A percentile compares a stretch with the other conserved stretches of the same genome.
Evolutionary conservation across 2,329 filamentous ascomycete species (phyloP).

Genomic region (Ilyonectria destructans): DNA sequence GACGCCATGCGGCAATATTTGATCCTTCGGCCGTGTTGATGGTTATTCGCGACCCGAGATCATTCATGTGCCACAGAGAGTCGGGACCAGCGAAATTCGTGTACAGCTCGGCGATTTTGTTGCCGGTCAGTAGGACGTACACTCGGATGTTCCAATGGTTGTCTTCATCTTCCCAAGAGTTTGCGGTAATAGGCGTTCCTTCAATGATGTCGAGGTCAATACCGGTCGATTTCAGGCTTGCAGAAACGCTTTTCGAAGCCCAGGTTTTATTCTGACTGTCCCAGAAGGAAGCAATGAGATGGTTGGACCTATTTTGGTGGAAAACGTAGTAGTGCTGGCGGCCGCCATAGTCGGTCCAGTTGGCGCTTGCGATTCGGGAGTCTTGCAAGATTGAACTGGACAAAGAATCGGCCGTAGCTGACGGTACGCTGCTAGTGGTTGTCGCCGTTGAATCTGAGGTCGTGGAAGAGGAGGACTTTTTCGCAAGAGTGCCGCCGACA

Average conservation of each 20-base stretch:
- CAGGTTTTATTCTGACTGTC: slow-evolving; percentile 21
- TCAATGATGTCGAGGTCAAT: background rate
- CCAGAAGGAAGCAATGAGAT: slow-evolving; percentile 13
- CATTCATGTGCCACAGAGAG: background rate
- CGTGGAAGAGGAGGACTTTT: slow-evolving; percentile 3
- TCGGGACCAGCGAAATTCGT: background rate
- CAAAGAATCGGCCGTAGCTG: background rate
- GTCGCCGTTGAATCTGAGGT: background rate
- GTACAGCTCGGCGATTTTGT: slow-evolving; percentile 11
- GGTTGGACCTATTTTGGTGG: slow-evolving; percentile 2
- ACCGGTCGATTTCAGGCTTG: background rate
- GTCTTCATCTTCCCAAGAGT: slow-evolving; percentile 6
- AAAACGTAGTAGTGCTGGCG: slow-evolving; percentile 24
- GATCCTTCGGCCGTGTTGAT: background rate
- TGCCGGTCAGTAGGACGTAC: slow-evolving; percentile 6
- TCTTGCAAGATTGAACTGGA: slow-evolving; percentile 2
- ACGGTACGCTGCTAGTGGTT: background rate
- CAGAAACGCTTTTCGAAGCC: slow-evolving; percentile 11
- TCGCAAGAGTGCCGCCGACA: slow-evolving; percentile 5
- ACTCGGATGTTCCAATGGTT: slow-evolving; percentile 14
- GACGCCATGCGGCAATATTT: slow-evolving; percentile 19
- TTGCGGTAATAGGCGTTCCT: slow-evolving; percentile 7
- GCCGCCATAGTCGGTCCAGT: slow-evolving; percentile 23
- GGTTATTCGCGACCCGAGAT: background rate
- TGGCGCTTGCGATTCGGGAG: slow-evolving; percentile 12